Percentiles rank a stretch among this genome's conserved stretches.
phyloP scores from a whole-genome alignment of 441 rosid genomes.

The Mallotus japonicus region DNA sequence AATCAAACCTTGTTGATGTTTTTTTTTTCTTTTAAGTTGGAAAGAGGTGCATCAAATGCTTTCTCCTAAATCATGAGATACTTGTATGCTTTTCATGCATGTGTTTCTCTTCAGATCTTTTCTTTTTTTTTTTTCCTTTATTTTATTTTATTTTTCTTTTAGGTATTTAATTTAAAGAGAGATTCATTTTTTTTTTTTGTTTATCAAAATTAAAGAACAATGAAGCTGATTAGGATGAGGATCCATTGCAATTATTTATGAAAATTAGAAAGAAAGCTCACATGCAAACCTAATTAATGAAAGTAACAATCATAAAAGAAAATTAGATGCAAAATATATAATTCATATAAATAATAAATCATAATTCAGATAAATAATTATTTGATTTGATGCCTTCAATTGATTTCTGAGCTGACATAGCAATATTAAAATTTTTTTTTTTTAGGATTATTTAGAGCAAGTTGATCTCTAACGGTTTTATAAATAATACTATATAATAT shows the following conservation, averaged over 20 bases:
- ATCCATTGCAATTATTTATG: not conserved
- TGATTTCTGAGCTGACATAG: not conserved
- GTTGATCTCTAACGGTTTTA: not conserved
- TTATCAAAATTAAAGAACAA: not conserved
- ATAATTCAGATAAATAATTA: no score
- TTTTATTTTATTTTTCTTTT: not conserved
- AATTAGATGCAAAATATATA: not conserved
- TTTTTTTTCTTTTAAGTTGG: constrained; percentile 33
- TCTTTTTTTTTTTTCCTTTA: not conserved
- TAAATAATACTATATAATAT: no score
- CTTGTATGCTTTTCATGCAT: constrained; percentile 34
- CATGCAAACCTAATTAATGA: not conserved
- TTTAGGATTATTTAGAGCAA: not conserved
- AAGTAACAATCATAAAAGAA: not conserved
- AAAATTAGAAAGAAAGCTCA: not conserved
- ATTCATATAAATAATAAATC: no score
- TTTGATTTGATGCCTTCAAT: no score
- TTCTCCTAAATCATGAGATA: constrained; percentile 23
- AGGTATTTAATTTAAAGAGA: no score
- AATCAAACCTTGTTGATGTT: constrained; percentile 7
- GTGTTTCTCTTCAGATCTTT: not conserved
- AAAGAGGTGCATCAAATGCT: constrained; percentile 33
- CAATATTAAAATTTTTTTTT: no score
- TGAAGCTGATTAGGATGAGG: not conserved
- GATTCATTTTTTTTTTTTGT: no score